Conservation (phyloP, 1,139 yeast genomes). For the Candida labiduridarum region DNA sequence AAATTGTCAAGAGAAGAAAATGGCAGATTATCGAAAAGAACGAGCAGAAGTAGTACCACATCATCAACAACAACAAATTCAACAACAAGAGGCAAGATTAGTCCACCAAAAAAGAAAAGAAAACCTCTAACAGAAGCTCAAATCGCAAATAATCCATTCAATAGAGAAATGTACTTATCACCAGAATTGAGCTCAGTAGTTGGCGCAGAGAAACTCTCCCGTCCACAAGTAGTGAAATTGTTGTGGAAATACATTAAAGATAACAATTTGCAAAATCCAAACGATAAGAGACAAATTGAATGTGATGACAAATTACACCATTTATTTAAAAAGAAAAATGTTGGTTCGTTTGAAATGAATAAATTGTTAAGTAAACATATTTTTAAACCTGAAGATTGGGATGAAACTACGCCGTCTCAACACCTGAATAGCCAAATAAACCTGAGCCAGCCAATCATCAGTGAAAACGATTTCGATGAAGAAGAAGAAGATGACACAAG, state of each 20-base stretch:
- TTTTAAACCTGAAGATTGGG: conserved; percentile 42
- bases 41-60: conserved; percentile 1
- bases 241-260: conserved; percentile 76
- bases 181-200: conserved; percentile 50
- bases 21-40: conserved; percentile 8
- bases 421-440: background rate
- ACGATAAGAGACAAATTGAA: conserved; percentile 63
- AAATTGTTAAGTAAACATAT: conserved; percentile 58
- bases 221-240: conserved; percentile 73
- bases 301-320: conserved; percentile 67
- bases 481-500: conserved; percentile 5
- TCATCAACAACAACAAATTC: conserved; percentile 15
- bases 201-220: conserved; percentile 45
- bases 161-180: conserved; percentile 47
- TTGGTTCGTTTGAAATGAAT: conserved; percentile 71
- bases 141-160: conserved; percentile 33
- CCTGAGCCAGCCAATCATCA: background rate
- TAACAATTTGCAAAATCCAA: conserved; percentile 66
- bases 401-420: background rate
- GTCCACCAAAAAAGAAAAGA: conserved; percentile 8
- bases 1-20: conserved; percentile 40
- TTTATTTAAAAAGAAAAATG: conserved; percentile 58
- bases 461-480: background rate
- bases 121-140: conserved; percentile 10
- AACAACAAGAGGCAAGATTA: background rate